These are phyloP conservation scores for Cyclotella sp. DNA, from an alignment of 108 stramenopile genomes.

Conservation along the genomic window DNA sequence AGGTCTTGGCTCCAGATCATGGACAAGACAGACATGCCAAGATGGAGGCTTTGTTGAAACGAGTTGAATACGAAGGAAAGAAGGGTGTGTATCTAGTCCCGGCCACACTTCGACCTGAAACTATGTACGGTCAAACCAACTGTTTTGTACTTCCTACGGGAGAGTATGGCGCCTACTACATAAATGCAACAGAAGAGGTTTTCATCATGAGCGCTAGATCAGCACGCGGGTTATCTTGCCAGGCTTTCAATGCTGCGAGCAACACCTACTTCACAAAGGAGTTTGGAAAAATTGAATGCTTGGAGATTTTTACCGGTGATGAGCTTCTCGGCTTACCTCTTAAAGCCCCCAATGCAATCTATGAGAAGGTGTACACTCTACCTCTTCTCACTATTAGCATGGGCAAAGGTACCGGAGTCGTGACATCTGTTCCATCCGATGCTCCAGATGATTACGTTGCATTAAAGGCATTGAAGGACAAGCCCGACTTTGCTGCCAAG, in stretches of 20 bases:
- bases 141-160: conserved; percentile 97
- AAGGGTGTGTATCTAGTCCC: conserved; percentile 91
- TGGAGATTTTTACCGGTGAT: conserved; percentile 85
- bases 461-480: conserved; percentile 93
- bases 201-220: conserved; percentile 93
- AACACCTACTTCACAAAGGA: conserved; percentile 77
- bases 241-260: conserved; percentile 74
- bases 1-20: conserved; percentile 88
- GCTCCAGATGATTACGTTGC: conserved; percentile 98
- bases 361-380: conserved; percentile 95
- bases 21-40: conserved; percentile 74
- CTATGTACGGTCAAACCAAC: conserved; percentile 99
- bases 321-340: conserved; percentile 96
- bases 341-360: conserved; percentile 91
- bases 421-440: conserved; percentile 98
- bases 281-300: conserved; percentile 82
- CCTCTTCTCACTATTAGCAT: conserved; percentile 97
- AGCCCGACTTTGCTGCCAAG: conserved; percentile 95
- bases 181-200: conserved; percentile 87
- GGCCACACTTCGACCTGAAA: conserved; percentile 98
- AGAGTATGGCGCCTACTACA: conserved; percentile 96
- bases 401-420: conserved; percentile 95
- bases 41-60: conserved; percentile 68
- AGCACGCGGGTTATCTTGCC: conserved; percentile 93
- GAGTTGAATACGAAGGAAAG: conserved; percentile 43